Evolutionary conservation across 768 basidiomycete species (phyloP).

Genomic region (Lactarius deliciosus): DNA sequence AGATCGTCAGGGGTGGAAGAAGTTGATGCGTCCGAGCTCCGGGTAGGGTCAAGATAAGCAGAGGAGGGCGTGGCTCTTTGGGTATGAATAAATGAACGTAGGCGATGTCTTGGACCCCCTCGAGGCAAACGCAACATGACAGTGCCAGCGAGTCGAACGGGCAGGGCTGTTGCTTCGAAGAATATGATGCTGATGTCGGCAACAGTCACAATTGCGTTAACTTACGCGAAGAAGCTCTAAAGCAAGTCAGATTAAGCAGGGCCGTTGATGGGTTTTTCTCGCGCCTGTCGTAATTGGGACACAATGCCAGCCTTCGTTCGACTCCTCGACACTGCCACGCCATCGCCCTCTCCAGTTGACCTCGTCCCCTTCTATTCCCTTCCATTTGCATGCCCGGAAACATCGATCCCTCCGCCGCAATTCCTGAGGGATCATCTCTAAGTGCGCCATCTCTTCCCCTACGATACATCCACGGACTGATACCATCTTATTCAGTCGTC

Average conservation of each 20-base stretch:
- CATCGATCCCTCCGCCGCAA: background rate
- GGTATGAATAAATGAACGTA: slow-evolving; percentile 20
- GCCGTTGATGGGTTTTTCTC: slow-evolving; percentile 5
- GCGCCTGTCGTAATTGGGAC: slow-evolving; percentile 8
- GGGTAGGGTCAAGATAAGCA: slow-evolving; percentile 47
- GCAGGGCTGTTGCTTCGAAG: too few relatives aligned
- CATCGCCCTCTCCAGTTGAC: background rate
- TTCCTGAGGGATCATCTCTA: slow-evolving; percentile 1
- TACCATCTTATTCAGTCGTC: slow-evolving; percentile 4
- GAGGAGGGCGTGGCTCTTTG: slow-evolving; percentile 40
- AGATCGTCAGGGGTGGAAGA: slow-evolving; percentile 57
- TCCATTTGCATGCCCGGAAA: slow-evolving; percentile 11
- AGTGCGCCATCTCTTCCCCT: background rate
- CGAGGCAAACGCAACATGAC: slow-evolving; percentile 2
- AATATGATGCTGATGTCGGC: too few relatives aligned
- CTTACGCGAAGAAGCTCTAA: too few relatives aligned
- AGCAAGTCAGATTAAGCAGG: background rate
- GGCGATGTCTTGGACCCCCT: background rate
- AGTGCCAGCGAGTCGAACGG: background rate
- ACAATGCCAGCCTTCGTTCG: background rate
- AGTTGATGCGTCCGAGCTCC: slow-evolving; percentile 41
- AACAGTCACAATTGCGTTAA: too few relatives aligned
- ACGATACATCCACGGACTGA: background rate
- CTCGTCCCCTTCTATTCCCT: background rate
- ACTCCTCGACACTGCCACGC: background rate